Base-by-base conservation (phyloP, 768 basidiomycete species). In the Baorangia bicolor region DNA sequence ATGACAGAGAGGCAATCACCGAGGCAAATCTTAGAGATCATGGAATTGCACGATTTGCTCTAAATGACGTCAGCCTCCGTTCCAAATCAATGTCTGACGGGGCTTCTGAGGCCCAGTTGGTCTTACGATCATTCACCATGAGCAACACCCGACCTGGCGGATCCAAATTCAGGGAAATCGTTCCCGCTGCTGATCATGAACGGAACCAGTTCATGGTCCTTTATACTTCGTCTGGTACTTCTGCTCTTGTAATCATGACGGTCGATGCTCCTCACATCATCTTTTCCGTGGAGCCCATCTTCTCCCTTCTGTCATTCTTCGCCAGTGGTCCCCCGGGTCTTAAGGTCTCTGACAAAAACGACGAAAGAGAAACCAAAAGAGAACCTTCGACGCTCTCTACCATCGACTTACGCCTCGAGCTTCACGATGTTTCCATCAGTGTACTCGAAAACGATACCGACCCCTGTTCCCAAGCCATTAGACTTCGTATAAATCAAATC, bases 151-250 rank as follows among this genome's bases (percentile, higher is more conserved):
- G 88, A 49, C 82, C 90, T 0, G 92, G 92, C 8, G 77, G 77
- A 44, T 90, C 92, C 25, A 87, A 82, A 64, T 98, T 94, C 77
- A 84, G 94, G 39, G 95, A 98, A 70, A 94, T 99, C 53, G 91
- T 99, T 57, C 96, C 97, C 13, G 87, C 94, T 6, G 89, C 92
- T 14, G 82, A 86, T 53, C 93, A 97, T 63, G 82, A 87, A 56
- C 78, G 90, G 48, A 94, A 95, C 56, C 93, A 97, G 65, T 88
- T 98, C 67, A 97, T 96, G 92, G 68, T 97, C 18, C 81, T 97
- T 31, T 98, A 91, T 70, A 91, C 91, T 2, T 81, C 81, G 60
- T 80, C 92, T 12, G 86, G 88, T 16, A 68, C 74, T 21, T 77
- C 85, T 35, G 78, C 90, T 4, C 77, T 93, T n/a, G 87, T 86